Conservation (phyloP, 2,329 filamentous ascomycete species). For the Aspergillus fischeri region DNA sequence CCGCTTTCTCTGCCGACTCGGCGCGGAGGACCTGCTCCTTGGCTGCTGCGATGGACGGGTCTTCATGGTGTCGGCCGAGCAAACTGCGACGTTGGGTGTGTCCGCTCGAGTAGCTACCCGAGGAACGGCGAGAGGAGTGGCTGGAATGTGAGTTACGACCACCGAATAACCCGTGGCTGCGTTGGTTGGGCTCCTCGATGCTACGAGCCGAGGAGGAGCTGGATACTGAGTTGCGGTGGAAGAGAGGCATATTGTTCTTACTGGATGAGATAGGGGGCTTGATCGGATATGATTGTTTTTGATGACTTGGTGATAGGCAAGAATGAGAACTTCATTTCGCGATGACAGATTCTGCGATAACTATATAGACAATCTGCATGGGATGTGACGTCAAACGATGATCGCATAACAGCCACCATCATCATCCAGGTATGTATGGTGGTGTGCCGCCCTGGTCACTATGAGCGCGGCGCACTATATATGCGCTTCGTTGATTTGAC, state of each 20-base stretch:
- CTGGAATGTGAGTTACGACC: conserved; percentile 34
- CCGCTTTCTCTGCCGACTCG: conserved; percentile 61
- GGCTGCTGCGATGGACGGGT: conserved; percentile 60
- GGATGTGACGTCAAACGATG: background rate
- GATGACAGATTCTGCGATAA: background rate
- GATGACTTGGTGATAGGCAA: background rate
- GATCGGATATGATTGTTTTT: background rate
- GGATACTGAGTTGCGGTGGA: conserved; percentile 19
- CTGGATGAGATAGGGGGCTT: background rate
- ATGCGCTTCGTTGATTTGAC: background rate
- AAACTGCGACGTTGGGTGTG: conserved; percentile 26
- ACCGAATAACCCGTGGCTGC: conserved; percentile 30
- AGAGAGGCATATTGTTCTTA: conserved; percentile 19
- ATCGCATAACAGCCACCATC: background rate
- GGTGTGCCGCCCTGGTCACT: background rate
- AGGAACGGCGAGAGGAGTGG: conserved; percentile 17
- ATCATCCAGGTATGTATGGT: background rate
- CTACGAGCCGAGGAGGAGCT: conserved; percentile 18
- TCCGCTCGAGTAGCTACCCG: conserved; percentile 14
- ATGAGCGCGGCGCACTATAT: background rate
- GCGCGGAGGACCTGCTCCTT: conserved; percentile 59
- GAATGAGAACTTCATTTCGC: background rate
- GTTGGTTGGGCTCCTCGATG: conserved; percentile 12
- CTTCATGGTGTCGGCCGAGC: conserved; percentile 49
- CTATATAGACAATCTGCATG: background rate